phyloP scores from a whole-genome alignment of 2,329 filamentous ascomycete genomes.

The Fusarium sulawesiense region DNA sequence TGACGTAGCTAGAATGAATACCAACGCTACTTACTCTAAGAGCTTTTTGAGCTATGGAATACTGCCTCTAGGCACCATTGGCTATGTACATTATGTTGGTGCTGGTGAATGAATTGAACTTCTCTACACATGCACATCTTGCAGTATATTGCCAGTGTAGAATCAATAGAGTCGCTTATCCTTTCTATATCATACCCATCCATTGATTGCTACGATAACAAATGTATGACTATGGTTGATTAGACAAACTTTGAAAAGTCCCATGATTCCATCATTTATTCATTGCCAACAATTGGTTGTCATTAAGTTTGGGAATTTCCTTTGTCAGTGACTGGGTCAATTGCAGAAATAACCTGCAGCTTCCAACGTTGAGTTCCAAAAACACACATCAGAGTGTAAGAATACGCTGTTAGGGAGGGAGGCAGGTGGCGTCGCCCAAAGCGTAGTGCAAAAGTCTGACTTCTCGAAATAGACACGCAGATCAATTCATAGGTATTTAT shows the following conservation, averaged over 20 bases:
- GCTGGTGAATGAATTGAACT: neutral
- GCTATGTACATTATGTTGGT: neutral
- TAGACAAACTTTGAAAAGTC: neutral
- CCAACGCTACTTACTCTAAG: neutral
- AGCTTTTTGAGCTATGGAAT: neutral
- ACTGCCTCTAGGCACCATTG: neutral
- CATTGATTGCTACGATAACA: neutral
- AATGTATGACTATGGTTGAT: neutral
- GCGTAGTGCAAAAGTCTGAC: neutral
- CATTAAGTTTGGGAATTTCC: neutral
- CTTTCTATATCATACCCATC: neutral
- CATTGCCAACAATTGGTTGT: neutral
- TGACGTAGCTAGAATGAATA: neutral
- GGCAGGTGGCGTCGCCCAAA: neutral
- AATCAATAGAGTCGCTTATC: neutral
- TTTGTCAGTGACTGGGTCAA: neutral
- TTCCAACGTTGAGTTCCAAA: neutral
- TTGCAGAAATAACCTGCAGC: neutral
- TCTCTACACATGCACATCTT: neutral
- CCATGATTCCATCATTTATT: neutral
- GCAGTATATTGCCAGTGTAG: neutral
- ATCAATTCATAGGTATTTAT: neutral
- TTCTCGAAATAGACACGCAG: neutral
- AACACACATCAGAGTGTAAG: neutral
- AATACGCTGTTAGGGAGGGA: neutral